phyloP scores from a whole-genome alignment of 257 asterid species.

The Solanum neorickii region DNA sequence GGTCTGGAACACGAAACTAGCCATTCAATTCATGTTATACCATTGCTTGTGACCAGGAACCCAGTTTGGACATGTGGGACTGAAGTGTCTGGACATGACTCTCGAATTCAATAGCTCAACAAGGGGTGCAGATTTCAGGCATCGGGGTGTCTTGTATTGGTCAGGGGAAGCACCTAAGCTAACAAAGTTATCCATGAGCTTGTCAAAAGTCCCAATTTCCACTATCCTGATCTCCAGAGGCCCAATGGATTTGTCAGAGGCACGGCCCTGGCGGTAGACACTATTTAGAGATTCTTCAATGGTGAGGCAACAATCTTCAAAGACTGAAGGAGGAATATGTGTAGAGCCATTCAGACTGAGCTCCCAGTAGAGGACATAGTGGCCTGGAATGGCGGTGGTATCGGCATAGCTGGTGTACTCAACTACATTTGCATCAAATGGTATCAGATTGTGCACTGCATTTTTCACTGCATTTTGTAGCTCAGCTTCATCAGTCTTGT shows the following conservation, averaged over 20 bases:
- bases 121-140: slow-evolving; percentile 66
- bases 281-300: slow-evolving; percentile 38
- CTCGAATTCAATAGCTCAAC: slow-evolving; percentile 58
- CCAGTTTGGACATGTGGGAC: slow-evolving; percentile 84
- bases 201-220: slow-evolving; percentile 52
- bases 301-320: slow-evolving; percentile 52
- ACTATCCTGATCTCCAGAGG: slow-evolving; percentile 50
- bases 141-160: slow-evolving; percentile 28
- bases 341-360: slow-evolving; percentile 12
- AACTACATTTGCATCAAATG: slow-evolving; percentile 39
- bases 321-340: slow-evolving; percentile 58
- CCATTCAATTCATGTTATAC: slow-evolving; percentile 30
- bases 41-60: slow-evolving; percentile 55
- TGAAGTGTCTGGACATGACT: slow-evolving; percentile 43
- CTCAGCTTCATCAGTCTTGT: slow-evolving; percentile 86
- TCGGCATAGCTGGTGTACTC: slow-evolving; percentile 87
- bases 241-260: slow-evolving; percentile 49
- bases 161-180: slow-evolving; percentile 61
- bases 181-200: slow-evolving; percentile 70
- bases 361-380: slow-evolving; percentile 31
- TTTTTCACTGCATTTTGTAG: slow-evolving; percentile 45
- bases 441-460: slow-evolving; percentile 42
- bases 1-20: background rate
- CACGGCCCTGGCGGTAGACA: slow-evolving; percentile 67
- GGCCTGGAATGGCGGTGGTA: slow-evolving; percentile 54